A percentile compares a stretch with the other conserved stretches of the same genome.
Evolutionary conservation across 495 filamentous ascomycete genomes (phyloP).

Genomic region (Trichoderma asperelloides): DNA sequence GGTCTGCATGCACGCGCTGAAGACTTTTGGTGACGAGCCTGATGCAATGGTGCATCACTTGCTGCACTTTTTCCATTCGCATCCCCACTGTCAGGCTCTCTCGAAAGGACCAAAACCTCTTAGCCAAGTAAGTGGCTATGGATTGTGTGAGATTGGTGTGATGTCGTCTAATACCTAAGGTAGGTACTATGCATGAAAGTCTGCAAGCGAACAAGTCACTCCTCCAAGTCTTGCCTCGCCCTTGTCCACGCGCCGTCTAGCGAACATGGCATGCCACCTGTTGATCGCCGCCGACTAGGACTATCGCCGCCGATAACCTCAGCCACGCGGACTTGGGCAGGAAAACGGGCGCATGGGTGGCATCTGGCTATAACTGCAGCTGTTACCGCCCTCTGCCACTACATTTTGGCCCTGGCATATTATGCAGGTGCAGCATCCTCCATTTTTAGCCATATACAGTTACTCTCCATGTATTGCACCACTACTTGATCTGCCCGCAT

Average conservation of each 20-base stretch:
- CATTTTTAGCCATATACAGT: not conserved
- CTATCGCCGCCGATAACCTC: not conserved
- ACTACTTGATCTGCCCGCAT: not conserved
- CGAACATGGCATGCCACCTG: not conserved
- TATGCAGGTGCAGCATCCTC: not conserved
- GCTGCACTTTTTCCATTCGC: not conserved
- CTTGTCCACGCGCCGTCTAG: not conserved
- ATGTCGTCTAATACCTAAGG: not conserved
- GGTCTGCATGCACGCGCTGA: not conserved
- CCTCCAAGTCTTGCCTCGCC: not conserved
- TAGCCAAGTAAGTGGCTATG: not conserved
- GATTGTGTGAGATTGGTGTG: not conserved
- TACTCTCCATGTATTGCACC: not conserved
- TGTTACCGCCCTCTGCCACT: not conserved
- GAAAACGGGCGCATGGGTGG: not conserved
- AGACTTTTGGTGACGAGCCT: not conserved
- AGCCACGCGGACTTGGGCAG: not conserved
- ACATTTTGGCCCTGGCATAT: not conserved
- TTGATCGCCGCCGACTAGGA: not conserved
- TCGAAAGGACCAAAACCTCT: not conserved
- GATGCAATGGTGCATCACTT: too few species aligned
- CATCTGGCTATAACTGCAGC: not conserved
- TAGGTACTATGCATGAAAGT: not conserved
- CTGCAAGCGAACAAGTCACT: constrained; percentile 4
- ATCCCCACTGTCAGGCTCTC: not conserved